Evolutionary conservation across 805 yeast species (phyloP).

Genomic region (Teunomyces cretensis): DNA sequence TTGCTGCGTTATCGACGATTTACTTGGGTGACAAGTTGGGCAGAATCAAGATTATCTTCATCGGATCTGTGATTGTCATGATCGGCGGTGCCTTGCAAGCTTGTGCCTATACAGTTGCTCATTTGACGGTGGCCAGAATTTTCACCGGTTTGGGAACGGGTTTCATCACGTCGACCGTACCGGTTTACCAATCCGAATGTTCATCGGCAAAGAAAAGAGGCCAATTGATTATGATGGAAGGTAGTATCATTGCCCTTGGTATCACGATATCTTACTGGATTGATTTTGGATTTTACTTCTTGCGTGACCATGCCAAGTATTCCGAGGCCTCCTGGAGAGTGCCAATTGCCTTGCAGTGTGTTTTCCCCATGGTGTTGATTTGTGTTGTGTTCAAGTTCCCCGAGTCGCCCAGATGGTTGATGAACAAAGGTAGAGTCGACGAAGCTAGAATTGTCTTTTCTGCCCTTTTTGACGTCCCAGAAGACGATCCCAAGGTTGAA

Average conservation of each 20-base stretch:
- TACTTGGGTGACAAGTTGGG: slow-evolving; percentile 22
- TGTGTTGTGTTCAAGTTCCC: slow-evolving; percentile 27
- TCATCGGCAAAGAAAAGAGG: slow-evolving; percentile 36
- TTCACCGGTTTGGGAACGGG: slow-evolving; percentile 36
- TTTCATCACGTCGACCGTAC: slow-evolving; percentile 34
- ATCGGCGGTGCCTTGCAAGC: slow-evolving; percentile 25
- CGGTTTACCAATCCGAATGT: slow-evolving; percentile 37
- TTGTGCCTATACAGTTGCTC: slow-evolving; percentile 18
- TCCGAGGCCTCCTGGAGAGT: slow-evolving; percentile 34
- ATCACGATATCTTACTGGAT: slow-evolving; percentile 36
- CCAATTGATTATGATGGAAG: slow-evolving; percentile 28
- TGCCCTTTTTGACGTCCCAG: slow-evolving; percentile 9
- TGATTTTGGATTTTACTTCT: slow-evolving; percentile 33
- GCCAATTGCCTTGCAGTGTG: slow-evolving; percentile 32
- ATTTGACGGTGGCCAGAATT: slow-evolving; percentile 33
- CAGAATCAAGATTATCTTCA: slow-evolving; percentile 19
- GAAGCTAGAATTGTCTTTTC: slow-evolving; percentile 23
- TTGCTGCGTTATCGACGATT: slow-evolving; percentile 19
- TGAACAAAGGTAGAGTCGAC: slow-evolving; percentile 24
- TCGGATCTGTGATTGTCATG: slow-evolving; percentile 19
- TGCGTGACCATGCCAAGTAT: slow-evolving; percentile 1
- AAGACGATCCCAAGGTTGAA: slow-evolving; percentile 9
- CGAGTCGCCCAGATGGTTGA: slow-evolving; percentile 47
- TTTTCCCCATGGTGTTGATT: slow-evolving; percentile 17
- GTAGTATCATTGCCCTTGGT: slow-evolving; percentile 24